Evolutionary conservation across 495 filamentous ascomycete genomes (phyloP), one percentile per base, ranked within the genome.

Genomic region (Penicillium lagena): DNA sequence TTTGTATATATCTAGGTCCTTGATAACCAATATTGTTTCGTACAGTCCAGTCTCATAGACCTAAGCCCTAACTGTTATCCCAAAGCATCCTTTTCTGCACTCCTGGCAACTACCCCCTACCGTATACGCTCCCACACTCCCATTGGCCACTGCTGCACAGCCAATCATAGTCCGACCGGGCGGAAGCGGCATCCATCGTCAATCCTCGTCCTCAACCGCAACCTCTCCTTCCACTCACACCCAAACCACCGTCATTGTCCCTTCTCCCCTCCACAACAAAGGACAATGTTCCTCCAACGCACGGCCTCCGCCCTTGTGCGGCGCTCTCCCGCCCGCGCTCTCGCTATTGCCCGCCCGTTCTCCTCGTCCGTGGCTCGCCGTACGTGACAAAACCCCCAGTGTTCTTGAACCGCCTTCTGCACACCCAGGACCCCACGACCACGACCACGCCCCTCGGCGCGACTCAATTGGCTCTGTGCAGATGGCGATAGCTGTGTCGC

Each of bases 231-330:
- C 46, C 49, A 49, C 47, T 54, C 52, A 58, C 40, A 47, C 40
- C 58, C 46, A 45, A 45, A 49, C 54, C 45, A 51, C 50, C 50
- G 40, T 52, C 48, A 46, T 39, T 52, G 49, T 35, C 51, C 45
- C 52, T 52, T 49, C 56, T 52, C 36, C 42, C 47, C 40, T 39
- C 53, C 52, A 12, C 32, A 34, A 34, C n/a, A 34, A 55, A 54
- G 64, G 60, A 75, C 70, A 72, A 93, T 91, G 86, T 86, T 91
- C 69, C 72, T 93, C 62, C 83, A 87, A 71, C 86, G 89, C 67
- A 80, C 87, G 53, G 86, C 80, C 58, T 65, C 86, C 55, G 76
- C 80, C 58, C 75, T 84, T 52, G 83, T 80, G 47, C 78, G 85
- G 67, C 86, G 87, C 58, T 79, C 79, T 44, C 79, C 79, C 51